Evolutionary conservation across 1,139 yeast genomes (phyloP).

Genomic region (Hansenula anomala): DNA sequence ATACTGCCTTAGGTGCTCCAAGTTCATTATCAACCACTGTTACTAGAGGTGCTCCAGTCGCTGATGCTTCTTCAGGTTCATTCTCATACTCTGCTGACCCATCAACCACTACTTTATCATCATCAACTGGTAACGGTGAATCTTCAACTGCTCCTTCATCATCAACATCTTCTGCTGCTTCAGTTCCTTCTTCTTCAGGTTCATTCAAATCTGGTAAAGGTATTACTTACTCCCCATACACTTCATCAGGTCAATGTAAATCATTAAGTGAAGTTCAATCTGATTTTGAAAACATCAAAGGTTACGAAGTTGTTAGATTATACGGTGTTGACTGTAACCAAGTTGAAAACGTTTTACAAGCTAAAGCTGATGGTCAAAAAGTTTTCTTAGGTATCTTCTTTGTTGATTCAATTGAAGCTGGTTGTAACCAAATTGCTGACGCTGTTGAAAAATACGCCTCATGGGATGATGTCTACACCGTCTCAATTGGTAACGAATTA

Average conservation of each 20-base stretch:
- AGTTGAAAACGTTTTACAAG: constrained; percentile 63
- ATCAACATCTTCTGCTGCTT: constrained; percentile 22
- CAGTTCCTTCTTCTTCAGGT: constrained; percentile 22
- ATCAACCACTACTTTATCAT: constrained; percentile 27
- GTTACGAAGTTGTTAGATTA: constrained; percentile 61
- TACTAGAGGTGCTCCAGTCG: constrained; percentile 29
- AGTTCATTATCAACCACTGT: constrained; percentile 29
- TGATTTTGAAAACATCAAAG: constrained; percentile 53
- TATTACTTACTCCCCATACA: constrained; percentile 81
- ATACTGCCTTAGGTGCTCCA: constrained; percentile 22
- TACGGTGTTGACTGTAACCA: constrained; percentile 84
- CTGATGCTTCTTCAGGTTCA: constrained; percentile 16
- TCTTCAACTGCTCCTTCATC: constrained; percentile 23
- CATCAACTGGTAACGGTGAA: constrained; percentile 20
- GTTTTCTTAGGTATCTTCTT: constrained; percentile 68
- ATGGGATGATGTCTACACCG: constrained; percentile 71
- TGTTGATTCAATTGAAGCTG: constrained; percentile 48
- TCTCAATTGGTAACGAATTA: constrained; percentile 77
- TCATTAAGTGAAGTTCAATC: constrained; percentile 49
- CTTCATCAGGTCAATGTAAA: constrained; percentile 69
- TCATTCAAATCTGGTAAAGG: constrained; percentile 44
- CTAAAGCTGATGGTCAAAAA: constrained; percentile 56
- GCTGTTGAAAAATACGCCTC: constrained; percentile 55
- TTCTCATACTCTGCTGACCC: constrained; percentile 5
- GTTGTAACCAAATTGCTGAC: constrained; percentile 43